A percentile compares a stretch with the other conserved stretches of the same genome.
Conservation (phyloP, 805 yeast species). For the Tetrapisispora taiwanensis region DNA sequence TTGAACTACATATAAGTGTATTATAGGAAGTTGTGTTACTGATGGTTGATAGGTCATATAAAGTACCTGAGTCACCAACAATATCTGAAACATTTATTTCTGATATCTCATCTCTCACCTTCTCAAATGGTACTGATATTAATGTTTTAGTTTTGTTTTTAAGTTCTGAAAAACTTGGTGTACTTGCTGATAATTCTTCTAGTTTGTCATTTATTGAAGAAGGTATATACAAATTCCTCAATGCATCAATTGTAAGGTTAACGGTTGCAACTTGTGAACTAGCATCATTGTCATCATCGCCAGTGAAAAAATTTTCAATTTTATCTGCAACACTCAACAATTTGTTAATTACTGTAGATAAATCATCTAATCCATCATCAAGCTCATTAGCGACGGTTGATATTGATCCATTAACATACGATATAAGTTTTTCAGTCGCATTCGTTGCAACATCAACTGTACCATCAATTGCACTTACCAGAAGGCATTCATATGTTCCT, state of each 20-base stretch:
- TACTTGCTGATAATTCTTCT: slow-evolving; percentile 36
- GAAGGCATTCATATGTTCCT: slow-evolving; percentile 81
- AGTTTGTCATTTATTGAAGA: slow-evolving; percentile 49
- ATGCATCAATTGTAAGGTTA: slow-evolving; percentile 44
- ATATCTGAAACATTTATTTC: slow-evolving; percentile 24
- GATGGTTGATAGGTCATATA: slow-evolving; percentile 35
- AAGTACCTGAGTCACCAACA: slow-evolving; percentile 11
- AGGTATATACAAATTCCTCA: slow-evolving; percentile 58
- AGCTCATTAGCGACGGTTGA: slow-evolving; percentile 46
- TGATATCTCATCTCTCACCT: slow-evolving; percentile 34
- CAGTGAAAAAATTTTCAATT: slow-evolving; percentile 47
- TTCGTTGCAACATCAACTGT: slow-evolving; percentile 63
- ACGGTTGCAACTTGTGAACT: slow-evolving; percentile 36
- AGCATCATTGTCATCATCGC: slow-evolving; percentile 29
- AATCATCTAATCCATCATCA: slow-evolving; percentile 52
- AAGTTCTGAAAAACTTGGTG: slow-evolving; percentile 60
- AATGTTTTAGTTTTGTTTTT: slow-evolving; percentile 46
- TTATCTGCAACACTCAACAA: slow-evolving; percentile 42
- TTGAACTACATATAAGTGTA: slow-evolving; percentile 33
- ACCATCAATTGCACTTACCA: slow-evolving; percentile 65
- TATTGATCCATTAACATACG: slow-evolving; percentile 52
- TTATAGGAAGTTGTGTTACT: slow-evolving; percentile 3
- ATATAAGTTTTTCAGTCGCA: slow-evolving; percentile 54
- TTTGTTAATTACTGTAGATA: slow-evolving; percentile 49
- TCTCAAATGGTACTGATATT: slow-evolving; percentile 51